These are phyloP conservation scores for Leccinum subrobustum DNA, from an alignment of 1,284 basidiomycete species.

Conservation along the genomic window DNA sequence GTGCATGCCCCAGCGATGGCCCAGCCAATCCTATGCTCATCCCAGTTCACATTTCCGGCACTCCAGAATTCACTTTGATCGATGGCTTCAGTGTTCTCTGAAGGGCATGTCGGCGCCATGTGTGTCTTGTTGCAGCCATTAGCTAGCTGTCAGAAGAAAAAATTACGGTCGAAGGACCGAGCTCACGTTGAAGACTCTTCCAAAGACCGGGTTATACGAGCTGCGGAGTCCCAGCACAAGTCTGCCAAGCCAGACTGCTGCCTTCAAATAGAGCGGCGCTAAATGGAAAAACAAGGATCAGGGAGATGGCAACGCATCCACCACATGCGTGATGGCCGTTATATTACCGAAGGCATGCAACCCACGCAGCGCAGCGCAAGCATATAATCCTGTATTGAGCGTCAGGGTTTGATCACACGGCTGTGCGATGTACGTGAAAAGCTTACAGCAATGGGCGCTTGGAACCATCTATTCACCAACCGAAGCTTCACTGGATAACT, in stretches of 20 bases:
- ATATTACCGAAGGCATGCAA: neutral
- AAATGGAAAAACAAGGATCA: neutral
- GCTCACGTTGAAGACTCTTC: neutral
- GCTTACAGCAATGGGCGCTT: neutral
- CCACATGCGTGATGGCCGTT: neutral
- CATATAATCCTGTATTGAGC: neutral
- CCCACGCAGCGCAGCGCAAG: neutral
- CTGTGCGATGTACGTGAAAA: neutral
- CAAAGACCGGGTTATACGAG: neutral
- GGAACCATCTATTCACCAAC: neutral
- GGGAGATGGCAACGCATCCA: neutral
- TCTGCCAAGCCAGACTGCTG: neutral
- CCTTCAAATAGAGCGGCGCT: neutral
- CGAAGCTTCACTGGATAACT: neutral
- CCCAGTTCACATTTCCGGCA: conserved; percentile 49
- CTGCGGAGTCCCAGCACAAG: neutral
- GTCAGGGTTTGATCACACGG: neutral
- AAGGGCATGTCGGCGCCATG: conserved; percentile 44
- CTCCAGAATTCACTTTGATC: conserved; percentile 67
- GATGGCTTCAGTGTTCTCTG: conserved; percentile 46
- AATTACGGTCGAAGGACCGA: neutral
- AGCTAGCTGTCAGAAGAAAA: neutral
- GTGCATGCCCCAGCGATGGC: conserved; percentile 67
- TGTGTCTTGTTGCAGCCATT: neutral
- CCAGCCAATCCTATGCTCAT: conserved; percentile 72